These are phyloP conservation scores for Phoma sp. DNA, from an alignment of 2,329 filamentous ascomycete species.

Conservation along the genomic window DNA sequence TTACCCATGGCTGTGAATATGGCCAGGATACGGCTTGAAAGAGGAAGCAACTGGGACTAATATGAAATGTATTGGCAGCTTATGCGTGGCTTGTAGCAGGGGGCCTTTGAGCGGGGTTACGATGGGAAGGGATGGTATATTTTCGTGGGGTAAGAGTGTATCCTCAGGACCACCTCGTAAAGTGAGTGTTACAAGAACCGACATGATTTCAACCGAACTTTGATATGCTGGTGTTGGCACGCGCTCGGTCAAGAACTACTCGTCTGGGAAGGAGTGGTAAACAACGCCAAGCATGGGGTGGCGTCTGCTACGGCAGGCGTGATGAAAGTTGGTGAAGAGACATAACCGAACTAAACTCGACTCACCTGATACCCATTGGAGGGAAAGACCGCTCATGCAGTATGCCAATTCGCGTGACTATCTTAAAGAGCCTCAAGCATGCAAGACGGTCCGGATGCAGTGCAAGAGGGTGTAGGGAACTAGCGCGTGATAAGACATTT, in stretches of 20 bases:
- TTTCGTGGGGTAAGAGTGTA: background rate
- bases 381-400: background rate
- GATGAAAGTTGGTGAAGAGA: background rate
- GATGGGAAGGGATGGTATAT: too few relatives aligned
- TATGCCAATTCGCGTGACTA: background rate
- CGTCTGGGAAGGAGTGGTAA: background rate
- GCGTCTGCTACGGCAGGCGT: conserved; percentile 2
- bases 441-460: conserved; percentile 18
- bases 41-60: background rate
- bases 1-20: conserved; percentile 25
- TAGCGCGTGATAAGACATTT: conserved; percentile 32
- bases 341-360: background rate
- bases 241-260: background rate
- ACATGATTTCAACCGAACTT: background rate
- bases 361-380: conserved; percentile 16
- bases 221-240: background rate
- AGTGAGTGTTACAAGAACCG: background rate
- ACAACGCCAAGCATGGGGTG: conserved; percentile 9
- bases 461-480: conserved; percentile 6
- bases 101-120: background rate
- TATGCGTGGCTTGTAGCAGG: background rate
- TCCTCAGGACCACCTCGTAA: background rate
- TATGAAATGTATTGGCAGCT: background rate
- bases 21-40: too few relatives aligned
- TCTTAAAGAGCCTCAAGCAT: conserved; percentile 1